Conservation (phyloP, 208 protist species). For the Trypanosoma conorhini region DNA sequence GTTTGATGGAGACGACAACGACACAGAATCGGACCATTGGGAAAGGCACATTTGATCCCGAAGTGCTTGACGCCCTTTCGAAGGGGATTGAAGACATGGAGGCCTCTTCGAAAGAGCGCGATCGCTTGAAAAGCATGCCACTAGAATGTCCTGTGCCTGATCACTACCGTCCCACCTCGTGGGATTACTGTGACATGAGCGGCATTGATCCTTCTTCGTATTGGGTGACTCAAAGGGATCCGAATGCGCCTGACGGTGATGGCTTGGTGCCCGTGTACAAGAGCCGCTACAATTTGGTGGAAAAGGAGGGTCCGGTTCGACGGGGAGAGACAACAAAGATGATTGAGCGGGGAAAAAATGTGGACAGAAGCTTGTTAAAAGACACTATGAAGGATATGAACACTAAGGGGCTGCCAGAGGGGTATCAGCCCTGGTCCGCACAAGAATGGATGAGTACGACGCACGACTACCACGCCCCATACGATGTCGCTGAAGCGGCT, state of each 20-base stretch:
- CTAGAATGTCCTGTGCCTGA: constrained; percentile 46
- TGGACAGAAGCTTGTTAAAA: constrained; percentile 52
- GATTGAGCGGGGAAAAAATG: constrained; percentile 49
- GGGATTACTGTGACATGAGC: constrained; percentile 87
- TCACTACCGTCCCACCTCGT: constrained; percentile 76
- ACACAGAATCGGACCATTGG: constrained; percentile 63
- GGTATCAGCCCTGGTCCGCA: constrained; percentile 70
- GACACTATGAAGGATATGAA: constrained; percentile 47
- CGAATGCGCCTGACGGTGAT: constrained; percentile 29
- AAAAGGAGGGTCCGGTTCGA: constrained; percentile 69
- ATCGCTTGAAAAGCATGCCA: constrained; percentile 53
- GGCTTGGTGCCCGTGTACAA: constrained; percentile 66
- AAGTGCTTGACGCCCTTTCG: constrained; percentile 54
- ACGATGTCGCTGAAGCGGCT: constrained; percentile 61
- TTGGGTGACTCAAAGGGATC: constrained; percentile 51
- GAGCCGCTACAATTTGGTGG: constrained; percentile 88
- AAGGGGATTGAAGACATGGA: constrained; percentile 54
- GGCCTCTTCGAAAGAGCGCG: constrained; percentile 31
- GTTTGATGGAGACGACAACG: constrained; percentile 64
- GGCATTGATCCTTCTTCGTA: constrained; percentile 75
- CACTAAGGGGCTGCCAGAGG: constrained; percentile 46
- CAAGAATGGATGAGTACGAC: constrained; percentile 87
- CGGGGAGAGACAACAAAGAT: constrained; percentile 53
- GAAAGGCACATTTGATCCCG: constrained; percentile 55
- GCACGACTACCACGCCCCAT: constrained; percentile 72